A percentile compares a stretch with the other conserved stretches of the same genome.
Conservation (phyloP, 495 filamentous ascomycete species). For the Aspergillus wentii region DNA sequence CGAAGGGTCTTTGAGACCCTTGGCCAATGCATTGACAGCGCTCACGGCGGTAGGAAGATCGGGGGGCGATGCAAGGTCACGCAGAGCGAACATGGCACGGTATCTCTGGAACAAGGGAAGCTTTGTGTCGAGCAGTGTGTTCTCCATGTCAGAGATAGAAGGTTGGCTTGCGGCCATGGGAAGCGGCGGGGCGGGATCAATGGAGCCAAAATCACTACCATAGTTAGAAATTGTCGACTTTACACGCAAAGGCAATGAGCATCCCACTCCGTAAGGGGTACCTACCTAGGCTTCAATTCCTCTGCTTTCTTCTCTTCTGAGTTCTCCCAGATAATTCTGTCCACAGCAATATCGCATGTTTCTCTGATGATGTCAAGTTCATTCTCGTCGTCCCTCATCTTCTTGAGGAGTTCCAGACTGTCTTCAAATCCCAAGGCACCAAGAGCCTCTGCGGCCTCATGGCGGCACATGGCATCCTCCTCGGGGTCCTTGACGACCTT, state of each 20-base stretch:
- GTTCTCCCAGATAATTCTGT: conserved; percentile 89
- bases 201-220: conserved; percentile 82
- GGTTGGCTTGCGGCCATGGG: conserved; percentile 52
- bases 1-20: conserved; percentile 78
- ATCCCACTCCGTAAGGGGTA: neutral
- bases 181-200: conserved; percentile 91
- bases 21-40: conserved; percentile 79
- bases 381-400: conserved; percentile 61
- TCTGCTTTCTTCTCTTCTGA: conserved; percentile 66
- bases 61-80: conserved; percentile 88
- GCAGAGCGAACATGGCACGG: conserved; percentile 94
- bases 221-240: conserved; percentile 8
- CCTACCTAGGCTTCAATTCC: conserved; percentile 72
- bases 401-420: conserved; percentile 66
- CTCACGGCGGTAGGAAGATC: conserved; percentile 81
- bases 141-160: conserved; percentile 70
- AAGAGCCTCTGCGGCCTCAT: conserved; percentile 94
- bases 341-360: conserved; percentile 95
- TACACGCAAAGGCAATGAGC: no score
- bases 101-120: conserved; percentile 87
- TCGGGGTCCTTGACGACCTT: conserved; percentile 68
- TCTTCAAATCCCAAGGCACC: conserved; percentile 74
- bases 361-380: conserved; percentile 81
- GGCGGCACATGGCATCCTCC: conserved; percentile 92
- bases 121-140: conserved; percentile 69